Evolutionary conservation across 1,139 yeast species (phyloP), one percentile per base, ranked within the genome.

Genomic region (Lodderomyces margitis): DNA sequence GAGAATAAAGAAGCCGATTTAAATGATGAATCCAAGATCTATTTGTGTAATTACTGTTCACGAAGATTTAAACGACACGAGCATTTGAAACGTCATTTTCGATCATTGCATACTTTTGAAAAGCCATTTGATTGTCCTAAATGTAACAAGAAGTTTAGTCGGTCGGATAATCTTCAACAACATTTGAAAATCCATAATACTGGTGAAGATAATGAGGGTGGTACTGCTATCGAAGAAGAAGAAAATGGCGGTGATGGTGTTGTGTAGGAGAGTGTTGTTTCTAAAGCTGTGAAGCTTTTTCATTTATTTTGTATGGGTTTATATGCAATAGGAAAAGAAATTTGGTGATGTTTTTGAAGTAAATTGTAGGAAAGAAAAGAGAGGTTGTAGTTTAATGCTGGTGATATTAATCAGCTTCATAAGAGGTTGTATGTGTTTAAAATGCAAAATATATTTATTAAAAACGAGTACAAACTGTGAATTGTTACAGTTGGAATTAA

Each of bases 11-110:
- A 67, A 40, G 76, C 76, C 1, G 78, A 72, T 48, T 52, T 70
- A 52, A 61, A 59, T 42, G 78, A 72, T 47, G 62, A 53, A 54
- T 40, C 70, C 9, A 72, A 72, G 53, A 69, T 72, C 23, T 72
- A 57, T 50, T 56, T 70, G 38, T 72, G 78, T 46, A 70, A 68
- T 42, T 70, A 68, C 52, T 81, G 87, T 54, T 71, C 78, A 37
- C 66, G 85, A 53, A 62, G 84, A 43, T 86, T 86, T 65, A 80
- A 82, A 55, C 75, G 94, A 50, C 88, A 83, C 58, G 95, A 86
- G 56, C 95, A 86, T 60, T 64, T 86, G 51, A 83, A 83, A 57
- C 73, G 95, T 46, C 95, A 85, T 56, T 79, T 81, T 57, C 70
- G 92, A 46, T 81, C 88, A 12, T 70, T 85, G 49, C 87, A 81